phyloP scores from a whole-genome alignment of 2,329 filamentous ascomycete genomes.

The Monosporascus cannonballus region DNA sequence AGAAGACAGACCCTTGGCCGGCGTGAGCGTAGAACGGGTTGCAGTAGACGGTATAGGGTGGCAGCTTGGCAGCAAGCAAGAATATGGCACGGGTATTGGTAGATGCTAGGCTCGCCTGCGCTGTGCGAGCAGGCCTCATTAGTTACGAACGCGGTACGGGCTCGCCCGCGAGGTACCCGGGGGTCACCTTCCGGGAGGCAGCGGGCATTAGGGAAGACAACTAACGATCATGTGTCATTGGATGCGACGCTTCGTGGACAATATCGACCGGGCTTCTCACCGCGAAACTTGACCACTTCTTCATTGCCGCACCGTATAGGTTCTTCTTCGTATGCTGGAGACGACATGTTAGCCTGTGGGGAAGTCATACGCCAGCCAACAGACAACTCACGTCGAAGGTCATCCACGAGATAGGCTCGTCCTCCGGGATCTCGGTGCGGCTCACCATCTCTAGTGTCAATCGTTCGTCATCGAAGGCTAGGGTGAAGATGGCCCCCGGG shows the following conservation, averaged over 20 bases:
- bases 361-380: not conserved
- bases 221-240: constrained; percentile 70
- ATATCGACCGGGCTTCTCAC: constrained; percentile 73
- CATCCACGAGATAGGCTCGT: constrained; percentile 93
- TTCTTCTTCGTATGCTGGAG: constrained; percentile 70
- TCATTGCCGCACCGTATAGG: constrained; percentile 87
- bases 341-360: constrained; percentile 11
- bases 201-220: constrained; percentile 5
- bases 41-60: constrained; percentile 78
- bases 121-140: constrained; percentile 32
- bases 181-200: constrained; percentile 1
- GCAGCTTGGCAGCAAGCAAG: constrained; percentile 69
- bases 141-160: too few relatives aligned
- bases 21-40: constrained; percentile 88
- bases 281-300: constrained; percentile 82
- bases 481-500: constrained; percentile 83
- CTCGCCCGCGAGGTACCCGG: too few relatives aligned
- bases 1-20: constrained; percentile 73
- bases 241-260: constrained; percentile 65
- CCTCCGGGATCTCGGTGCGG: constrained; percentile 71
- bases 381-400: constrained; percentile 71
- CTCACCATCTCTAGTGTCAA: constrained; percentile 70
- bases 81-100: constrained; percentile 89
- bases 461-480: constrained; percentile 79
- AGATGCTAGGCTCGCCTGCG: constrained; percentile 58